Percentiles rank a stretch among this genome's conserved stretches.
phyloP scores from a whole-genome alignment of 148 eudicot species.

The Rhododendron williamsianum region DNA sequence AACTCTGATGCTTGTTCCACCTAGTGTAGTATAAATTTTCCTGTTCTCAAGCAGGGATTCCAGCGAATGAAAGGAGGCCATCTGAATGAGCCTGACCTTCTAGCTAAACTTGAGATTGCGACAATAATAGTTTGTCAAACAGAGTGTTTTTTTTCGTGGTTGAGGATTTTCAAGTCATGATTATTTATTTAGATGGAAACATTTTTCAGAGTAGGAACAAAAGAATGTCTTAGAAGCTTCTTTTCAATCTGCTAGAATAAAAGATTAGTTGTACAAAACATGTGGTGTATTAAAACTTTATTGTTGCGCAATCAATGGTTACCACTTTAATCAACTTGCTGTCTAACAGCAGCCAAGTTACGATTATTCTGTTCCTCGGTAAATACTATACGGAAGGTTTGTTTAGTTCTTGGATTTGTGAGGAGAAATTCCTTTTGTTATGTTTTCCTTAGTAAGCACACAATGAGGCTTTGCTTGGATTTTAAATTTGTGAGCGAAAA shows the following conservation, averaged over 20 bases:
- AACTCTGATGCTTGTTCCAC: not conserved
- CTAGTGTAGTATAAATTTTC: not conserved
- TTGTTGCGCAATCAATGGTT: not conserved
- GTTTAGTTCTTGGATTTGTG: not conserved
- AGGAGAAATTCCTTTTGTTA: not conserved
- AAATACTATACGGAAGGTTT: not conserved
- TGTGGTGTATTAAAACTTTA: not conserved
- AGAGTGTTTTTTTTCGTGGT: not conserved
- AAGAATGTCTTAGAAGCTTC: not conserved
- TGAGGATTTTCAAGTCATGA: not conserved
- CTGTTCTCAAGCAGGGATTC: not conserved
- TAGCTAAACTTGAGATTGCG: not conserved
- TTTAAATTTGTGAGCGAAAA: not conserved
- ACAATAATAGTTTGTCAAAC: not conserved
- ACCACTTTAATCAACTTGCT: not conserved
- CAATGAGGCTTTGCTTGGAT: not conserved
- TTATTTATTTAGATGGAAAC: not conserved
- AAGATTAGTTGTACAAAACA: not conserved
- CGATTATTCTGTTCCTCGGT: not conserved
- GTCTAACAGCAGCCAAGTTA: not conserved
- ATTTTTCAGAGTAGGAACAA: not conserved
- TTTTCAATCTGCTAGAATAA: not conserved
- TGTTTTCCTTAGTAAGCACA: not conserved
- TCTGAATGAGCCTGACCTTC: not conserved
- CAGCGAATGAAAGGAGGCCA: not conserved